Evolutionary conservation across 495 filamentous ascomycete genomes (phyloP).

Genomic region (Achaetomiella virescens): DNA sequence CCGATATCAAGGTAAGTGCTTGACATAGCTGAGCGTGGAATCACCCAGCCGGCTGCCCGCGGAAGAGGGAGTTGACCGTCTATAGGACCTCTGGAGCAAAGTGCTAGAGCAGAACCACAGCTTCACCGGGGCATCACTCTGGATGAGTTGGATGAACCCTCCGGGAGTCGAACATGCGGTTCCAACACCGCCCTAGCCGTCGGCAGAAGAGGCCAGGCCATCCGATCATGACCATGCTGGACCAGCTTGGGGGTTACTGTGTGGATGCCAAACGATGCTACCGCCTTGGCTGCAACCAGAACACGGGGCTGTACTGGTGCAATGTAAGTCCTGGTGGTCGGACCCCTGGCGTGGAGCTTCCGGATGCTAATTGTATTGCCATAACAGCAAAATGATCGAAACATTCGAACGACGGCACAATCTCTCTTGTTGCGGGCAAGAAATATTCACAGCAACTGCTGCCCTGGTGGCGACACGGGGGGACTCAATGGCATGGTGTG

Average conservation of each 20-base stretch:
- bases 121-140: not conserved
- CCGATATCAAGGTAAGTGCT: not conserved
- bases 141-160: not conserved
- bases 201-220: not conserved
- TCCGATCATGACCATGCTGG: not conserved
- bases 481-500: not conserved
- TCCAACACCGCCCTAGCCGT: not conserved
- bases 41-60: no score
- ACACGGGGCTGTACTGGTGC: conserved; percentile 3
- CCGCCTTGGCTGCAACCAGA: not conserved
- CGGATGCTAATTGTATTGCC: no score
- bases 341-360: no score
- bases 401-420: not conserved
- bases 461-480: not conserved
- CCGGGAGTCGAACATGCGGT: not conserved
- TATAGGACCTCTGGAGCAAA: not conserved
- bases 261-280: not conserved
- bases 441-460: not conserved
- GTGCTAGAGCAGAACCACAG: not conserved
- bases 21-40: no score
- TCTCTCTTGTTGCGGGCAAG: not conserved
- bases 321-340: conserved; percentile 6
- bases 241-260: not conserved
- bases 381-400: not conserved
- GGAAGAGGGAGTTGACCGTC: not conserved